These are phyloP conservation scores for Lunasporangiospora selenospora DNA, from an alignment of 192 early-diverging fungal species.

Conservation along the genomic window DNA sequence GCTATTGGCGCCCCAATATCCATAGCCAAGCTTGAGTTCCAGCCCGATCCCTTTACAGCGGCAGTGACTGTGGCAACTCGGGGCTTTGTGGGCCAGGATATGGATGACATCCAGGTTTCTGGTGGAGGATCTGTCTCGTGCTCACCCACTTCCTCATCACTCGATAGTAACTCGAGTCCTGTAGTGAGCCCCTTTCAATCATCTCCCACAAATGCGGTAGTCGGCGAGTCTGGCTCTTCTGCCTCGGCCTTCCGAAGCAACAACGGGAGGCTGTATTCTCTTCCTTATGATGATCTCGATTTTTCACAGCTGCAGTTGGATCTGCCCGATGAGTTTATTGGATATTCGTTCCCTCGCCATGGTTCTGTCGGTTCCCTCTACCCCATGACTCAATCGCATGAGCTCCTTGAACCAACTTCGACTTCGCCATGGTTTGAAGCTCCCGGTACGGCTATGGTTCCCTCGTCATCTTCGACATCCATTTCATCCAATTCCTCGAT, in stretches of 20 bases:
- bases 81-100: background rate
- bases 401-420: slow-evolving; percentile 17
- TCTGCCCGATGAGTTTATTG: slow-evolving; percentile 9
- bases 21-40: slow-evolving; percentile 7
- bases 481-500: slow-evolving; percentile 26
- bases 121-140: background rate
- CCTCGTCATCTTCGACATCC: slow-evolving; percentile 28
- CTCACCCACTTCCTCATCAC: background rate
- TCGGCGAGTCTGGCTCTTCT: too few relatives aligned
- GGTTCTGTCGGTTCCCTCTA: slow-evolving; percentile 32
- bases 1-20: too few relatives aligned
- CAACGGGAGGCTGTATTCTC: too few relatives aligned
- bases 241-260: too few relatives aligned
- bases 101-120: slow-evolving; percentile 3
- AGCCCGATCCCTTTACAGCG: background rate
- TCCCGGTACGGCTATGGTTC: slow-evolving; percentile 24
- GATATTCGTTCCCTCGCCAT: slow-evolving; percentile 16
- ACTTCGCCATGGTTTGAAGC: background rate
- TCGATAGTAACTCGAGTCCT: slow-evolving; percentile 1
- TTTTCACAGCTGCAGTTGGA: slow-evolving; percentile 15
- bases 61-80: too few relatives aligned
- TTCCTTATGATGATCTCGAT: background rate
- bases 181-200: background rate
- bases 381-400: slow-evolving; percentile 24
- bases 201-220: too few relatives aligned